phyloP scores from a whole-genome alignment of 176 grass and related monocot genomes.

The Zoysia pacifica region DNA sequence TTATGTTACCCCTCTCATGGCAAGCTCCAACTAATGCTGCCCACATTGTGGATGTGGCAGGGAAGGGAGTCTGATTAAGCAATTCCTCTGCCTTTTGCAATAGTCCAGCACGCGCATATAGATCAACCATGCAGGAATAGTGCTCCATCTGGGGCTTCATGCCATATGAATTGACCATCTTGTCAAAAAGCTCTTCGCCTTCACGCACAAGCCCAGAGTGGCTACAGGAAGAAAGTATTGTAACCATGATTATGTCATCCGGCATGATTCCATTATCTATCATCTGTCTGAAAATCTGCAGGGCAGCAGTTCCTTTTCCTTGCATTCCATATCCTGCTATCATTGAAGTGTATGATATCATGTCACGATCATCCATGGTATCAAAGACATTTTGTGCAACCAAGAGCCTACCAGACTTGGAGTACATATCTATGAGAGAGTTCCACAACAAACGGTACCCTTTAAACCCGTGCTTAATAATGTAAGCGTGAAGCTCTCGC shows the following conservation, averaged over 20 bases:
- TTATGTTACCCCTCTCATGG: constrained; percentile 51
- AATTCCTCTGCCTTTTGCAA: constrained; percentile 62
- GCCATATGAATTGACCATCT: constrained; percentile 53
- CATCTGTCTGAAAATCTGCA: constrained; percentile 57
- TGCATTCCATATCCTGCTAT: constrained; percentile 67
- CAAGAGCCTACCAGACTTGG: constrained; percentile 50
- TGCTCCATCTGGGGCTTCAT: constrained; percentile 61
- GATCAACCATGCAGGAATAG: constrained; percentile 64
- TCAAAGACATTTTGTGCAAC: constrained; percentile 59
- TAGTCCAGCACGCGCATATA: constrained; percentile 57
- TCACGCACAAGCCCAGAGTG: constrained; percentile 65
- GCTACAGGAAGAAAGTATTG: constrained; percentile 63
- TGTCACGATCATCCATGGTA: constrained; percentile 55
- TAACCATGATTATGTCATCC: constrained; percentile 63
- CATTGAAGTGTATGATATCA: constrained; percentile 68
- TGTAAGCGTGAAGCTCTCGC: constrained; percentile 62
- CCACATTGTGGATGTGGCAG: constrained; percentile 56
- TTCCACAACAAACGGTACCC: constrained; percentile 64
- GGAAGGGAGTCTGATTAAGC: constrained; percentile 44
- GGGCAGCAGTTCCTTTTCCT: constrained; percentile 51
- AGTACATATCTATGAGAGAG: constrained; percentile 71
- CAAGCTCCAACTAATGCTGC: constrained; percentile 67
- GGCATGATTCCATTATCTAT: constrained; percentile 50
- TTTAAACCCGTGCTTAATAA: constrained; percentile 56
- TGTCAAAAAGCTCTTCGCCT: constrained; percentile 58